These are phyloP conservation scores for Colletotrichum spinosum DNA, from an alignment of 2,329 filamentous ascomycete genomes.

Conservation along the genomic window DNA sequence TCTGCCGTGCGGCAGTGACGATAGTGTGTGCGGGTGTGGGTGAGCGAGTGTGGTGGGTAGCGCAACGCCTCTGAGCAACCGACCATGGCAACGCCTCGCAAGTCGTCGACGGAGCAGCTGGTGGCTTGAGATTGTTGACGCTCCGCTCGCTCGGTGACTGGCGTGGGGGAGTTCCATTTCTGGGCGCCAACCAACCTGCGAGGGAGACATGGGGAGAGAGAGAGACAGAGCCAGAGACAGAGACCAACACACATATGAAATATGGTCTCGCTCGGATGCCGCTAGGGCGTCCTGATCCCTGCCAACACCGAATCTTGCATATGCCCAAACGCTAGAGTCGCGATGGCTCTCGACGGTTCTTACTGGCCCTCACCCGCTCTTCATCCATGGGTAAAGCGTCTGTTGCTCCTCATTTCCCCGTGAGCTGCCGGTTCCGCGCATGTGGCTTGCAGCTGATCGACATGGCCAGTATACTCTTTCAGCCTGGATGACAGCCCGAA, in stretches of 20 bases:
- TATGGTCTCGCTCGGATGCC: constrained; percentile 35
- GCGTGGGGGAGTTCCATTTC: constrained; percentile 33
- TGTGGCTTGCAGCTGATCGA: constrained; percentile 35
- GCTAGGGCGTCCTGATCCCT: constrained; percentile 34
- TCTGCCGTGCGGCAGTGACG: not conserved
- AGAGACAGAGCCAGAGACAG: no score
- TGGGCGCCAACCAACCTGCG: constrained; percentile 24
- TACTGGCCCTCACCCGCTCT: constrained; percentile 12
- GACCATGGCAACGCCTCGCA: constrained; percentile 1
- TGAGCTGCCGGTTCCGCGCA: constrained; percentile 10
- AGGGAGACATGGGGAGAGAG: no score
- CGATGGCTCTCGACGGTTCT: constrained; percentile 32
- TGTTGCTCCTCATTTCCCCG: constrained; percentile 19
- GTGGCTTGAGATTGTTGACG: constrained; percentile 9
- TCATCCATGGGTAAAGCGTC: constrained; percentile 4
- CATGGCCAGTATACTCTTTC: constrained; percentile 7
- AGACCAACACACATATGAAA: not conserved
- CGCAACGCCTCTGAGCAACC: not conserved
- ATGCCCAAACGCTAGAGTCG: constrained; percentile 35
- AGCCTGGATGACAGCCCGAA: constrained; percentile 16
- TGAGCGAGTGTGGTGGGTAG: no score
- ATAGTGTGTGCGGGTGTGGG: no score
- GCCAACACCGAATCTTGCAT: constrained; percentile 37
- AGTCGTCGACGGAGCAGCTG: constrained; percentile 6
- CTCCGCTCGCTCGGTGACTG: constrained; percentile 24